Evolutionary conservation across 108 stramenopile genomes (phyloP), one percentile per base, ranked within the genome.

Genomic region (Pelagomonas calceolata): DNA sequence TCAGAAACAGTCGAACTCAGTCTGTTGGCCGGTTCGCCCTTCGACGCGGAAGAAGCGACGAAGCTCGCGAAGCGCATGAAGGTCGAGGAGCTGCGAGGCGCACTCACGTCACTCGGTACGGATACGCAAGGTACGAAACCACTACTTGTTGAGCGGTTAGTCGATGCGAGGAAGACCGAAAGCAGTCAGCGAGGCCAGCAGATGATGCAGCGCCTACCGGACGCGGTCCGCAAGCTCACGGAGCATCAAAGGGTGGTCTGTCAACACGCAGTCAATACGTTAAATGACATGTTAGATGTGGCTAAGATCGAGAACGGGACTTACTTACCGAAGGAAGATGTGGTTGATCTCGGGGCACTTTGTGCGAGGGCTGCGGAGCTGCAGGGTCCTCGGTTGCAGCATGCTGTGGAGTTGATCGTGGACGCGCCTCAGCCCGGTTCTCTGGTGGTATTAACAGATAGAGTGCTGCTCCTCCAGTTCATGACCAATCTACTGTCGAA

Each of bases 211-310:
- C 71, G 72, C 33, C 73, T 80, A 17, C 76, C 79, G 29, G 65
- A 70, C 0, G 51, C 66, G 67, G 76, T 80, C n/a, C 71, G 76
- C 33, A 66, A 80, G 76, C 68, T 80, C 71, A 80, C 79, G 45
- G 79, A 80, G 39, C 79, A 80, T 35, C 79, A 80, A 68, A 36
- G 79, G 21, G 67, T 77, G 32, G 79, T 80, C 33, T 80, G 79
- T 34, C 79, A 80, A 36, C 79, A 79, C 72, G 79, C 79, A 37
- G 79, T 79, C 31, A 75, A 79, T 65, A 79, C 79, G 46, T 71
- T 79, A 4, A 80, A 80, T 64, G 79, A 80, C 66, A 80, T 80
- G 79, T 73, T 80, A 45, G 79, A 80, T 74, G 79, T 75, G n/a
- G 79, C 79, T 21, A 80, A 80, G 37, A 76, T 80, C 75, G 79